Base-by-base conservation (phyloP, 176 grass and related monocot species). In the Cenchrus americanus region DNA sequence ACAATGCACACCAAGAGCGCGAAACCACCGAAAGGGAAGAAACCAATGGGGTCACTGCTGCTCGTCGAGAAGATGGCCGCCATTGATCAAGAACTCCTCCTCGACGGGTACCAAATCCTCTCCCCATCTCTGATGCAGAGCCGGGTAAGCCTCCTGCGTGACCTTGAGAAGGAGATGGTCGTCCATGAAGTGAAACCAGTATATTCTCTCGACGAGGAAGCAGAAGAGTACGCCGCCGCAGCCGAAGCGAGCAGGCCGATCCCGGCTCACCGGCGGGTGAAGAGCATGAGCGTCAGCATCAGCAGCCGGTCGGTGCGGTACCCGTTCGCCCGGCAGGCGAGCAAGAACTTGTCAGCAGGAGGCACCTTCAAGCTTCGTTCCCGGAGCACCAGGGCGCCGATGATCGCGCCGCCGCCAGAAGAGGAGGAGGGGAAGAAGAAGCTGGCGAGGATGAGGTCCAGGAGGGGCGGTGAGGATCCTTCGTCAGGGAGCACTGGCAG, bases 301-400 rank as follows among this genome's bases (percentile, higher is more conserved):
- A 51, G 83, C 62, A 83, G 66, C 49, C 68, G 80, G 15, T 83
- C 88, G 0, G 73, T 83, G 48, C 73, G 79, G 26, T 51, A 82
- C 2, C 83, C 88, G 2, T 82, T 89, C 52, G 21, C 58, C 5
- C 75, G 89, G 2, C 83, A 91, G 51, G 24, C 66, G 26, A 89
- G 89, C 89, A 89, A 37, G 50, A 85, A 60, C 2, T 43, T 66
- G 3, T 8, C 55, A 21, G 18, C 18, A 2, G 10, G 61, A 4
- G 13, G 66, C 5, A 14, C 58, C 83, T 86, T 85, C 89, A 83
- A 91, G 77, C 21, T 84, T 70, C 71, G 82, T 0, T 94, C 87
- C 72, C 82, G 70, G 77, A 89, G 89, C 87, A 70, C 65, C 77
- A 87, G 62, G 10, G 86, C 69, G 0, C 80, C 82, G 0, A 24